These are phyloP conservation scores for Pythium sukuiense DNA, from an alignment of 352 stramenopile species.

Conservation along the genomic window DNA sequence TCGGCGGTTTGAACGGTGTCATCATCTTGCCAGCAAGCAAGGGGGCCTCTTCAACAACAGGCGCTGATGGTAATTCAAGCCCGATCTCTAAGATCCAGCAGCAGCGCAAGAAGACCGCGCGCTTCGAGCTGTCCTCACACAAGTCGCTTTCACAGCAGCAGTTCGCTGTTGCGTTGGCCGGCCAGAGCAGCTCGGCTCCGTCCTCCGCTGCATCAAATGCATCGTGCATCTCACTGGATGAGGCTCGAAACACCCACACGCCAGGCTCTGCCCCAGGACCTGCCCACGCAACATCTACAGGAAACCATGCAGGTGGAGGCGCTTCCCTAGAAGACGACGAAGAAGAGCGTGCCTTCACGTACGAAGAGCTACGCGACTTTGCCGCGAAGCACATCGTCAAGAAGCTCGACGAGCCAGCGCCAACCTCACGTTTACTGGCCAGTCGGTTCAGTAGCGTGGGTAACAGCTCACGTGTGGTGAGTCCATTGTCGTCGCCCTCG, in stretches of 20 bases:
- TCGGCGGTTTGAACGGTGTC: conserved; percentile 54
- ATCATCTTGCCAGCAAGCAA: conserved; percentile 47
- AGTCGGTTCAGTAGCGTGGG: background rate
- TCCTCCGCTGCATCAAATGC: conserved; percentile 3
- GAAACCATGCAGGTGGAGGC: background rate
- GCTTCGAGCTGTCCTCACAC: conserved; percentile 39
- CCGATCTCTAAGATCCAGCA: conserved; percentile 12
- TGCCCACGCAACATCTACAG: background rate
- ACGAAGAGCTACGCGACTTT: conserved; percentile 70
- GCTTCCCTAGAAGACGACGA: conserved; percentile 50
- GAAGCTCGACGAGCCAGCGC: conserved; percentile 15
- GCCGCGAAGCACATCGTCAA: conserved; percentile 55
- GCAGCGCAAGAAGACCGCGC: conserved; percentile 36
- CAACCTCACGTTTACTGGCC: background rate
- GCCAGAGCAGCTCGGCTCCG: background rate
- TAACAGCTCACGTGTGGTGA: background rate
- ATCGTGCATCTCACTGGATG: background rate
- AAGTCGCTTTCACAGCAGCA: conserved; percentile 50
- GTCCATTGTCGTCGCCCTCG: background rate
- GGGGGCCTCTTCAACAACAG: conserved; percentile 1
- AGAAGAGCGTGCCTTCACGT: conserved; percentile 67
- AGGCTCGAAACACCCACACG: background rate
- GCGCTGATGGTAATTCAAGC: background rate
- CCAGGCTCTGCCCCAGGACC: background rate
- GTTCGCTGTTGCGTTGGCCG: conserved; percentile 35